These are phyloP conservation scores for Aspergillus melleus DNA, from an alignment of 2,329 filamentous ascomycete genomes.

Conservation along the genomic window DNA sequence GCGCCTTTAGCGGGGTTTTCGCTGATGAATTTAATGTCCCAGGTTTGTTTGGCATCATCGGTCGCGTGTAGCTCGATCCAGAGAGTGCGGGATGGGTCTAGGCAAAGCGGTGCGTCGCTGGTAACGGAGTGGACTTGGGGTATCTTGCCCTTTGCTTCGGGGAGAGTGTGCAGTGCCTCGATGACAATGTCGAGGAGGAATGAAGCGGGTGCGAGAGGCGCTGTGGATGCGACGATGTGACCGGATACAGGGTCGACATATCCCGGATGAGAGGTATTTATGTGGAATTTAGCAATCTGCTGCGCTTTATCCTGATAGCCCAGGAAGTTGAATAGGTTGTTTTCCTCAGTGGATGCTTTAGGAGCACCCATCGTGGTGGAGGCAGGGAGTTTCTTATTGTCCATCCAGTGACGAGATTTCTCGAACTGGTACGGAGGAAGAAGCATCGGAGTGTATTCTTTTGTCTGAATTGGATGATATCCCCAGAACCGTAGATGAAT, in stretches of 20 bases:
- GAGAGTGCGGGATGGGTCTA: conserved; percentile 11
- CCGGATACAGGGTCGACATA: conserved; percentile 15
- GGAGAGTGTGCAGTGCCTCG: conserved; percentile 16
- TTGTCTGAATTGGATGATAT: conserved; percentile 30
- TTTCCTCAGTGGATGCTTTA: neutral
- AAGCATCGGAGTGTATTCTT: conserved; percentile 24
- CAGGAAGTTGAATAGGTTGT: conserved; percentile 7
- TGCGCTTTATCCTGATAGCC: conserved; percentile 14
- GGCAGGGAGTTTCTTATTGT: conserved; percentile 18
- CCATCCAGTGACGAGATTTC: conserved; percentile 42
- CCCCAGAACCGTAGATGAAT: conserved; percentile 40
- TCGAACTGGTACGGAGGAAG: conserved; percentile 51
- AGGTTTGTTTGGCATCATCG: conserved; percentile 5
- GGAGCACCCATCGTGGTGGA: neutral
- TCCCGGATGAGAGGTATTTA: conserved; percentile 14
- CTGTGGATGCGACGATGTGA: conserved; percentile 16
- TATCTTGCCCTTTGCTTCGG: conserved; percentile 10
- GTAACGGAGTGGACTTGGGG: conserved; percentile 15
- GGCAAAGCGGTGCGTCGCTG: conserved; percentile 18
- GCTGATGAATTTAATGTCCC: conserved; percentile 14
- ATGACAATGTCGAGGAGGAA: conserved; percentile 17
- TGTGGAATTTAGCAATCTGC: conserved; percentile 10
- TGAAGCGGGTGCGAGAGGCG: conserved; percentile 18
- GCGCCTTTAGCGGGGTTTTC: neutral
- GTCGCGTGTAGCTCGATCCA: conserved; percentile 9